A percentile compares a stretch with the other conserved stretches of the same genome.
Evolutionary conservation across 2,329 filamentous ascomycete genomes (phyloP).

Genomic region (Clonostachys rhizophaga): DNA sequence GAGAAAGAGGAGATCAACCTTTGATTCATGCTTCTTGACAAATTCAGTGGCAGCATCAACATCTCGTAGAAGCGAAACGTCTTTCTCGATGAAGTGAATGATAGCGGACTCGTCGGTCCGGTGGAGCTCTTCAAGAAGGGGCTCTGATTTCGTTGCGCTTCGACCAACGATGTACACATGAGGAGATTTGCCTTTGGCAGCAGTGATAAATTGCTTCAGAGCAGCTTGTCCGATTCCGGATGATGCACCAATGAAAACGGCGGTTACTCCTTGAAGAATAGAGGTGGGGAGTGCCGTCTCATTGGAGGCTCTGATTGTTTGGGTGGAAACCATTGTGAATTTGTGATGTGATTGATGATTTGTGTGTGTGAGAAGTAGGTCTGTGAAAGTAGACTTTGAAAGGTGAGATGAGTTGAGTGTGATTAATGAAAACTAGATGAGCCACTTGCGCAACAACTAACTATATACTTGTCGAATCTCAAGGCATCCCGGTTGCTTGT

Average conservation of each 20-base stretch:
- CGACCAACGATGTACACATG: constrained; percentile 47
- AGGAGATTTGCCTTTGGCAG: constrained; percentile 14
- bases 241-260: constrained; percentile 46
- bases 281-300: too few relatives aligned
- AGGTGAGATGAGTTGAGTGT: too few relatives aligned
- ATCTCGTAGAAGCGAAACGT: constrained; percentile 42
- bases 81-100: constrained; percentile 40
- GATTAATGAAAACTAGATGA: too few relatives aligned
- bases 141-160: constrained; percentile 13
- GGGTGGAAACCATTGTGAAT: too few relatives aligned
- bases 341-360: too few relatives aligned
- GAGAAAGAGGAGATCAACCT: constrained; percentile 39
- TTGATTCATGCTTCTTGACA: constrained; percentile 31
- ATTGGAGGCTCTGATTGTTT: too few relatives aligned
- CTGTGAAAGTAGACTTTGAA: too few relatives aligned
- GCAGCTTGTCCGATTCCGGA: constrained; percentile 44
- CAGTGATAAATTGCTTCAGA: constrained; percentile 34
- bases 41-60: constrained; percentile 39
- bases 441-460: too few relatives aligned
- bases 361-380: too few relatives aligned
- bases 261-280: constrained; percentile 4
- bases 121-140: constrained; percentile 2
- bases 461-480: too few relatives aligned
- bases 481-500: too few relatives aligned
- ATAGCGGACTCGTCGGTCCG: constrained; percentile 27